phyloP scores from a whole-genome alignment of 2,329 filamentous ascomycete genomes.

The Pleoardoris graminearum region DNA sequence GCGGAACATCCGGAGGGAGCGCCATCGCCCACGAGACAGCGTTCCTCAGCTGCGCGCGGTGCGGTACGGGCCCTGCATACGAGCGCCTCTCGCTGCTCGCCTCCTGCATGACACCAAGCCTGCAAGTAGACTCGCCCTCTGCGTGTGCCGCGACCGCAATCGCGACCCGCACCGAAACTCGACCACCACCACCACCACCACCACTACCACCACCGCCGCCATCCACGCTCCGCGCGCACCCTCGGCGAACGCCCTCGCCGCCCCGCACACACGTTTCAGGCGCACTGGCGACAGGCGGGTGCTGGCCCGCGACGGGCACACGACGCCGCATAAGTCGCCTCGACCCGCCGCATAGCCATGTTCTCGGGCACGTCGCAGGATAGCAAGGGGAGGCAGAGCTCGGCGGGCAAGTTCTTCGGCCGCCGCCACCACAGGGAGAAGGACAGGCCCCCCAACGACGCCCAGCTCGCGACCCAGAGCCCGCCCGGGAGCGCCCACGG shows the following conservation, averaged over 20 bases:
- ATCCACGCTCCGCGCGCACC: neutral
- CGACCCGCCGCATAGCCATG: conserved; percentile 41
- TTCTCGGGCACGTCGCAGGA: conserved; percentile 63
- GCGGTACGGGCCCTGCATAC: neutral
- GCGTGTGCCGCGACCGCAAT: conserved; percentile 7
- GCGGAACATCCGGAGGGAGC: conserved; percentile 16
- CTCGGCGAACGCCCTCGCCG: neutral
- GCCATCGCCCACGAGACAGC: neutral
- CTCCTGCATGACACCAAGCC: neutral
- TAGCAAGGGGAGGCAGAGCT: conserved; percentile 76
- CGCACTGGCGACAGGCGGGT: conserved; percentile 4
- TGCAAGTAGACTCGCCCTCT: too few species aligned
- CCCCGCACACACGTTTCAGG: conserved; percentile 9
- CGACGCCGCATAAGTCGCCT: neutral
- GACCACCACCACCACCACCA: neutral
- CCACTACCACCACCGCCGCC: neutral
- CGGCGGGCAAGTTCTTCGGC: conserved; percentile 83
- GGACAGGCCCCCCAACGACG: conserved; percentile 58
- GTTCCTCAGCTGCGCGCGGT: neutral
- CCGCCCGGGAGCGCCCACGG: conserved; percentile 64
- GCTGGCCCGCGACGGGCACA: conserved; percentile 4
- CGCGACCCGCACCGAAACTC: conserved; percentile 7
- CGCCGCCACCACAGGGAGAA: conserved; percentile 77
- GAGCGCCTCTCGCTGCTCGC: neutral
- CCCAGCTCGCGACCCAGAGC: conserved; percentile 60